Base-by-base conservation (phyloP, 495 filamentous ascomycete species). In the Sporormia fimetaria region DNA sequence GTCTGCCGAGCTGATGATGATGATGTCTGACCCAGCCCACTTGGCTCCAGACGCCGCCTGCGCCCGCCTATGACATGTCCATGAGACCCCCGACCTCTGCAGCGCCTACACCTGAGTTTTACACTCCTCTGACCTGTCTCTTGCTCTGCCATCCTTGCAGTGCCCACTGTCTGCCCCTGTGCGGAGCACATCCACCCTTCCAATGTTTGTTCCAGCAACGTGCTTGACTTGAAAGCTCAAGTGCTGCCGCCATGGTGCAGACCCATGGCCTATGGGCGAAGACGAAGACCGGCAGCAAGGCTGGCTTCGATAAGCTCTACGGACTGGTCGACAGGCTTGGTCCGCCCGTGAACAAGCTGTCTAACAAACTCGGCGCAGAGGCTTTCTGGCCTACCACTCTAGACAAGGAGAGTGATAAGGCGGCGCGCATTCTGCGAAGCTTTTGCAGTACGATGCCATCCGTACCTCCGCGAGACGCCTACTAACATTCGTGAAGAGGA, bases 401-500 rank as follows among this genome's bases (percentile, higher is more conserved):
- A 42, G 83, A 87, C 47, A 80, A 78, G 51, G 83, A 90, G 64
- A 74, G 73, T 59, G 80, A 87, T 59, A 87, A 90, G 61, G 81
- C 81, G 4, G 83, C 83, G 26, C 69, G 83, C 7, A 87, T 90
- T 29, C 56, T 90, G 23, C 70, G 75, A 52, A 81, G 76, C 46
- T 90, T 87, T 58, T 87, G 81, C 64, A 81, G 71, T 73, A 57
- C 37, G 65, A 61, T 26, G 8, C 28, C 28, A 7, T 2, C 8
- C 17, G 8, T 18, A 14, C 4, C 15, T 12, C 20, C 14, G 7
- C 18, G n/a, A 17, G 15, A 14, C 10, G 11, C 15, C 32, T 21
- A 24, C 53, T 52, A 32, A 56, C 24, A 12, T 15, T 31, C 18
- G 21, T 6, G 15, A 33, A 63, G 58, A 73, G 54, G 76, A 80